A percentile compares a stretch with the other conserved stretches of the same genome.
These are phyloP conservation scores for Cryphonectria naterciae DNA, from an alignment of 2,329 filamentous ascomycete genomes.

Conservation along the genomic window DNA sequence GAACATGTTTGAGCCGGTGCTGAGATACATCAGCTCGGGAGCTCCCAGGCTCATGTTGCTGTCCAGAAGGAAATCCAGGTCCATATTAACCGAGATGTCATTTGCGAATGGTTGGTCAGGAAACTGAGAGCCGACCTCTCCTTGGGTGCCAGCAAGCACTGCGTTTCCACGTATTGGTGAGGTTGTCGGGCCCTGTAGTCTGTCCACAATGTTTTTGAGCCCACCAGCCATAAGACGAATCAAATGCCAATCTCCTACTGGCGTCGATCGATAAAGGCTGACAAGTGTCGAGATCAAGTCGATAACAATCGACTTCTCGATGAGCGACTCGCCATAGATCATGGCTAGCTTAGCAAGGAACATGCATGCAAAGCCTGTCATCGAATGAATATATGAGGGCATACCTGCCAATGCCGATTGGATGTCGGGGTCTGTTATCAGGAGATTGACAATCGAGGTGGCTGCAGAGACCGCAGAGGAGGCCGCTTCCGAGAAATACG, in stretches of 20 bases:
- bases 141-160: not conserved
- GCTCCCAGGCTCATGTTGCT: not conserved
- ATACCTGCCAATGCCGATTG: conserved; percentile 40
- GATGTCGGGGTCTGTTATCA: not conserved
- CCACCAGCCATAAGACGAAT: not conserved
- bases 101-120: not conserved
- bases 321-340: conserved; percentile 42
- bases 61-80: not conserved
- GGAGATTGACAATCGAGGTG: not conserved
- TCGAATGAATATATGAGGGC: conserved; percentile 56
- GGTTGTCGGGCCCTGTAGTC: not conserved
- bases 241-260: not conserved
- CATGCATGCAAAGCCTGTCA: conserved; percentile 58
- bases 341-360: conserved; percentile 54
- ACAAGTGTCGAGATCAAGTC: not conserved
- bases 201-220: not conserved
- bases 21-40: not conserved
- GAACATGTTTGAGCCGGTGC: not conserved
- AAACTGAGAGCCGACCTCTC: not conserved
- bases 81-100: not conserved
- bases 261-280: not conserved
- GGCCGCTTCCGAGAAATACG: not conserved
- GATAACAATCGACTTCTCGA: conserved; percentile 34
- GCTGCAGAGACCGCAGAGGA: not conserved
- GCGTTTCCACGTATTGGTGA: not conserved